Evolutionary conservation across 495 filamentous ascomycete species (phyloP), one percentile per base, ranked within the genome.

Genomic region (Penicillium simplicissimum): DNA sequence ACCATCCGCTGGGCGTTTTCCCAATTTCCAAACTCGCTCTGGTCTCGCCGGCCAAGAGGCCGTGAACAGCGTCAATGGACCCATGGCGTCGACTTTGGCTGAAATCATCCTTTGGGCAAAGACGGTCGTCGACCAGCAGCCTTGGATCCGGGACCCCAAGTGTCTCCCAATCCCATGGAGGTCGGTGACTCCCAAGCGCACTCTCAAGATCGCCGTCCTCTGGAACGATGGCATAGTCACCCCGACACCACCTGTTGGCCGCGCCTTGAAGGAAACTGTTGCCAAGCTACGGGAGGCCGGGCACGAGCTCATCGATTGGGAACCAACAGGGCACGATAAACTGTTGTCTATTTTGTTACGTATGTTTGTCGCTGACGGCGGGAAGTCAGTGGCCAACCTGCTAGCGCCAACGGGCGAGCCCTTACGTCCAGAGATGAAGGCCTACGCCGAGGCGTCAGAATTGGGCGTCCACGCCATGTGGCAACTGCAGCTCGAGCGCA

Each of bases 231-330:
- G 79, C 0, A 71, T 88, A 28, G 86, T 90, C 25, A 79, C 72
- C 33, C 87, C 87, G 0, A 87, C 88, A 58, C 88, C 88, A 14
- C 88, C 88, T 0, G 77, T 90, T 0, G 67, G 72, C 0, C 74
- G 86, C 6, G 87, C 83, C 15, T 62, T 90, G 37, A 70, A 76
- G 21, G 70, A 79, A 31, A 68, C 87, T 0, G 75, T 77, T 2
- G 70, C 71, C 8, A 81, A 80, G 35, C 72, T 89, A 33, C 69
- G 72, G 51, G 6, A 34, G 15, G 60, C 67, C 1, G 67, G 67
- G 17, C 61, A 66, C 17, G 49, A 64, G 34, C 15, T 49, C 6
- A 8, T 49, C 23, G 25, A 49, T 9, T 49, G 45, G 45, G 23
- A 25, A n/a, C 13, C 45, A 49, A 31, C 23, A 6, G 17, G 45